Evolutionary conservation across 2,329 filamentous ascomycete species (phyloP), one percentile per base, ranked within the genome.

Genomic region (Paecilomyces sp.): DNA sequence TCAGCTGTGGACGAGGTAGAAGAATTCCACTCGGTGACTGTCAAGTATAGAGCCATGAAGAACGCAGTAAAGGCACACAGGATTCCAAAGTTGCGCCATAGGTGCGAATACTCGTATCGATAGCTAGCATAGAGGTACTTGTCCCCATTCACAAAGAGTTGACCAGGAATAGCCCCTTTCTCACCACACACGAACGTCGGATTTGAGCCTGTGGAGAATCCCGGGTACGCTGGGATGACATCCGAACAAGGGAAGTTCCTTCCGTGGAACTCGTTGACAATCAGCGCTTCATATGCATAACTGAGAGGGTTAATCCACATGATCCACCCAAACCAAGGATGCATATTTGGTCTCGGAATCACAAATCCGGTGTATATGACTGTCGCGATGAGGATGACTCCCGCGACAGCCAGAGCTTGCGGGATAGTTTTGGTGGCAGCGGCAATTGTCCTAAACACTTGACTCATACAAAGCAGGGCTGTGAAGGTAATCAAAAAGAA

Each of bases 11-110:
- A 88, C 1, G 78, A 76, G 0, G 82, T 84, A 1, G 82, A 78
- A 0, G 87, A 86, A 71, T 89, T 89, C 65, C 88, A 64, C 67
- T 91, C 88, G 0, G 83, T 82, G 0, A 84, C 83, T 15, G 83
- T 54, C 56, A 90, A 82, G 73, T 91, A 90, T 1, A 87, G 64
- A 2, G 73, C 60, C 74, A 87, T 83, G 75, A 90, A 90, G 58
- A 81, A 83, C 31, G 89, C 65, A 57, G 88, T 73, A 71, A 90
- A 89, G 0, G 72, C 87, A 15, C 87, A 68, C 1, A 90, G 70
- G 58, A 91, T 88, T 0, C 88, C 88, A 60, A 89, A 81, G 67
- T 91, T 90, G 9, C 88, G 76, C 86, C 86, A 88, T 3, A 83
- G 76, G 61, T 89, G 80, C 0, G 76, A 77, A 64, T 82, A 82